These are phyloP conservation scores for Candida tallmaniae DNA, from an alignment of 805 yeast species.

Conservation along the genomic window DNA sequence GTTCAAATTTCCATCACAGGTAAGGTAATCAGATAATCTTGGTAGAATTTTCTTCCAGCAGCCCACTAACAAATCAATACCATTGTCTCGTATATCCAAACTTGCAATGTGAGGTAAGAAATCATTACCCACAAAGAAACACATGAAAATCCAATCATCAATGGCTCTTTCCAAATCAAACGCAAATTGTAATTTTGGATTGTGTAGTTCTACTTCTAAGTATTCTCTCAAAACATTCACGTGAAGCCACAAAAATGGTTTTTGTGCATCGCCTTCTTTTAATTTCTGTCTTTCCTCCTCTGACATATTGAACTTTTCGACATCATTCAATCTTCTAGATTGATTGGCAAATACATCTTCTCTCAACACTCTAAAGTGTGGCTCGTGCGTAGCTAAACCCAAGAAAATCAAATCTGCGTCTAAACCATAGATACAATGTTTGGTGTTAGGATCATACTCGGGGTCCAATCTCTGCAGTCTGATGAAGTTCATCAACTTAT, in stretches of 20 bases:
- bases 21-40: slow-evolving; percentile 66
- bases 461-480: slow-evolving; percentile 86
- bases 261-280: slow-evolving; percentile 45
- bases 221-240: slow-evolving; percentile 85
- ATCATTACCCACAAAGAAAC: slow-evolving; percentile 98
- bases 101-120: slow-evolving; percentile 95
- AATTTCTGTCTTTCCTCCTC: slow-evolving; percentile 49
- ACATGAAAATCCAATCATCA: slow-evolving; percentile 98
- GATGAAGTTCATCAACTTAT: slow-evolving; percentile 93
- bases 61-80: slow-evolving; percentile 73
- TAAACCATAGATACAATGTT: slow-evolving; percentile 94
- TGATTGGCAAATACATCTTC: slow-evolving; percentile 95
- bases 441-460: slow-evolving; percentile 84
- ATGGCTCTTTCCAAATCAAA: slow-evolving; percentile 93
- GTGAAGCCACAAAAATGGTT: slow-evolving; percentile 94
- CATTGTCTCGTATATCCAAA: slow-evolving; percentile 90
- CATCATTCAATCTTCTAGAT: slow-evolving; percentile 39
- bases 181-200: slow-evolving; percentile 64
- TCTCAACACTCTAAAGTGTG: slow-evolving; percentile 87
- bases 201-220: slow-evolving; percentile 71
- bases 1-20: slow-evolving; percentile 84
- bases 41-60: slow-evolving; percentile 82
- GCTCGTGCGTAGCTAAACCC: slow-evolving; percentile 97
- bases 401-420: slow-evolving; percentile 97
- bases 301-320: slow-evolving; percentile 53